These are phyloP conservation scores for Coprinopsis sp. DNA, from an alignment of 768 basidiomycete genomes.

Conservation along the genomic window DNA sequence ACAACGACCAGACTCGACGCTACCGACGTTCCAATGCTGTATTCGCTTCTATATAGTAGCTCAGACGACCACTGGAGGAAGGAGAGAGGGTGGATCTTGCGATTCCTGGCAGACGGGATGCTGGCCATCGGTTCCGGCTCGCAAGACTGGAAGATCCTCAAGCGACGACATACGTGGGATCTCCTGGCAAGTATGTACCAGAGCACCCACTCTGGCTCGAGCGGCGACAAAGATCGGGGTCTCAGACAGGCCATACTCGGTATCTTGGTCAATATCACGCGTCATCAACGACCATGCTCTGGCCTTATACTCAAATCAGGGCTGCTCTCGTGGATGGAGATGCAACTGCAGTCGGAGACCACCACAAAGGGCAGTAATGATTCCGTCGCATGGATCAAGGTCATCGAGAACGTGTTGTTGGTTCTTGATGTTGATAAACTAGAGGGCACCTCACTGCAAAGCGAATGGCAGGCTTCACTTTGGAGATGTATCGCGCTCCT, in stretches of 20 bases:
- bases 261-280: constrained; percentile 74
- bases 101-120: constrained; percentile 80
- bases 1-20: constrained; percentile 81
- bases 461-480: constrained; percentile 57
- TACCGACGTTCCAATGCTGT: constrained; percentile 87
- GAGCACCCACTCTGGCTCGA: constrained; percentile 58
- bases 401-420: constrained; percentile 59
- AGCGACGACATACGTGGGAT: constrained; percentile 85
- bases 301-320: constrained; percentile 70
- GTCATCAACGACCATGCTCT: constrained; percentile 60
- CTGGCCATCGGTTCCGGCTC: constrained; percentile 33
- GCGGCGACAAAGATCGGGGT: constrained; percentile 11
- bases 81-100: constrained; percentile 86
- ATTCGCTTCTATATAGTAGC: constrained; percentile 78
- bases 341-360: constrained; percentile 46
- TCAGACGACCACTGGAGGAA: constrained; percentile 79
- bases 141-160: constrained; percentile 78
- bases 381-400: constrained; percentile 56
- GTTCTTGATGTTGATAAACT: constrained; percentile 47
- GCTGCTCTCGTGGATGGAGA: constrained; percentile 78
- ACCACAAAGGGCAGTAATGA: constrained; percentile 25
- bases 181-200: constrained; percentile 80
- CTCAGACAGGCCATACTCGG: constrained; percentile 21
- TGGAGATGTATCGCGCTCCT: constrained; percentile 47
- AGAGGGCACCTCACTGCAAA: constrained; percentile 42